A percentile compares a stretch with the other conserved stretches of the same genome.
phyloP scores from a whole-genome alignment of 1,284 basidiomycete species.

The Termitomyces sp. region DNA sequence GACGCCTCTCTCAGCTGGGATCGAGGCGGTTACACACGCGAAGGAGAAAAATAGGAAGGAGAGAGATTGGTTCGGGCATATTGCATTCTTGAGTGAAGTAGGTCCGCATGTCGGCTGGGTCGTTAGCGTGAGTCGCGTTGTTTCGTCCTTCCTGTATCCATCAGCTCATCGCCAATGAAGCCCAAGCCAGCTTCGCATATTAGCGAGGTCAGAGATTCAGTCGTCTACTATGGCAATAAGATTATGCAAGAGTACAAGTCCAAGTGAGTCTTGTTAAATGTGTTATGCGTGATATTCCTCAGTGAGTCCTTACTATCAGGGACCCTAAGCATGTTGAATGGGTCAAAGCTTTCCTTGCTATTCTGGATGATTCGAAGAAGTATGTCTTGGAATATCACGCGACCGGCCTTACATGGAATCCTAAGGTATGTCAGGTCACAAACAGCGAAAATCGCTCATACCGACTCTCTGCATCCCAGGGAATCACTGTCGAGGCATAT shows the following conservation, averaged over 20 bases:
- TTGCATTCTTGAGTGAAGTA: conserved; percentile 81
- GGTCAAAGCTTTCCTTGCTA: conserved; percentile 68
- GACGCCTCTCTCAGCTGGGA: conserved; percentile 67
- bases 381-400: conserved; percentile 89
- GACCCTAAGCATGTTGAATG: conserved; percentile 89
- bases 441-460: neutral
- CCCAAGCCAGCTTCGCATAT: conserved; percentile 83
- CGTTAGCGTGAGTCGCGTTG: conserved; percentile 56
- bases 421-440: conserved; percentile 47
- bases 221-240: conserved; percentile 87
- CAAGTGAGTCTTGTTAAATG: conserved; percentile 48
- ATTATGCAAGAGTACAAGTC: conserved; percentile 94
- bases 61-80: conserved; percentile 78
- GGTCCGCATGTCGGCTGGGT: conserved; percentile 92
- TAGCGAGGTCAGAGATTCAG: conserved; percentile 83
- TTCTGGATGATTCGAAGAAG: conserved; percentile 77
- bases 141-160: neutral
- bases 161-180: conserved; percentile 32
- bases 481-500: conserved; percentile 56
- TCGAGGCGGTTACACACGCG: conserved; percentile 72
- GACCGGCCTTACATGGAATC: conserved; percentile 89
- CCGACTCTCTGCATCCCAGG: conserved; percentile 35
- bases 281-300: neutral
- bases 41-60: conserved; percentile 85
- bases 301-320: conserved; percentile 34